Evolutionary conservation across 257 asterid genomes (phyloP).

Genomic region (Ajuga chamaepitys): DNA sequence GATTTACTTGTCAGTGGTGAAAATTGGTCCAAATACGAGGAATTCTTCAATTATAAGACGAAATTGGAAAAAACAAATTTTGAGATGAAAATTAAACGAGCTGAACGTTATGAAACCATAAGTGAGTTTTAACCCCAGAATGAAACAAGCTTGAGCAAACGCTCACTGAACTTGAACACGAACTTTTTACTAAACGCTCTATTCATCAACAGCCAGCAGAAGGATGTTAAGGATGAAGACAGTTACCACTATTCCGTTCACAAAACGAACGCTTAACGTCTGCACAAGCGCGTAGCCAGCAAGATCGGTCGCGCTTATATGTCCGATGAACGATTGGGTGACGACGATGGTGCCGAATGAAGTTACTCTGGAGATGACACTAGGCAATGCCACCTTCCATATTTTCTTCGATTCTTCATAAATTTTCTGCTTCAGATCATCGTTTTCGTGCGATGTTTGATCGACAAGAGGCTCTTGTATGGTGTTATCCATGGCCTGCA

Average conservation of each 20-base stretch:
- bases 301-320: slow-evolving; percentile 38
- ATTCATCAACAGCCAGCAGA: too few species aligned
- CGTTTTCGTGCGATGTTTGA: slow-evolving; percentile 16
- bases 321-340: slow-evolving; percentile 59
- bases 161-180: too few species aligned
- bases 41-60: too few species aligned
- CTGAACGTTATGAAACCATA: too few species aligned
- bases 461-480: slow-evolving; percentile 27
- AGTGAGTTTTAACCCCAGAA: too few species aligned
- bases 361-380: slow-evolving; percentile 50
- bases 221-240: too few species aligned
- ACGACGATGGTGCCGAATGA: slow-evolving; percentile 50
- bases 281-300: slow-evolving; percentile 71
- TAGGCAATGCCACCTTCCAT: slow-evolving; percentile 64
- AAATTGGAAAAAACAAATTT: too few species aligned
- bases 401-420: slow-evolving; percentile 48
- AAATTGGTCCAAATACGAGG: too few species aligned
- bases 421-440: slow-evolving; percentile 28
- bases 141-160: too few species aligned
- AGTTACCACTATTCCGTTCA: slow-evolving; percentile 52
- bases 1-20: too few species aligned
- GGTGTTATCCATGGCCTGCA: slow-evolving; percentile 29
- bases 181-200: too few species aligned
- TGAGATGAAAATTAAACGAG: too few species aligned
- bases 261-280: slow-evolving; percentile 56